These are phyloP conservation scores for Notholithocarpus densiflorus DNA, from an alignment of 306 rosid species.

Conservation along the genomic window DNA sequence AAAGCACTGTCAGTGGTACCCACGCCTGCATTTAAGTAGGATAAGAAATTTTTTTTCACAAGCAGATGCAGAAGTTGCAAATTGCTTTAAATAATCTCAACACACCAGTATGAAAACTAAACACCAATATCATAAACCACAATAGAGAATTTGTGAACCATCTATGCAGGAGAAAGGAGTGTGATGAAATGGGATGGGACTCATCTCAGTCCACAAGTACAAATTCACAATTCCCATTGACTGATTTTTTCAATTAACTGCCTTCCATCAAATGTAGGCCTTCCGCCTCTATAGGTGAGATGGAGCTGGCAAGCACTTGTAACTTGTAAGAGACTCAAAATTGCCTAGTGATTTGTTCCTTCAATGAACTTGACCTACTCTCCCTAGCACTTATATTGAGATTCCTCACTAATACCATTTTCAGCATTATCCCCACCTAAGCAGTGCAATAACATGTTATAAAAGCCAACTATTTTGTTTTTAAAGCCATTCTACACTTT, in stretches of 20 bases:
- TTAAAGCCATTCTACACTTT: not conserved
- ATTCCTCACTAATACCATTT: not conserved
- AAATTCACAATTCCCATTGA: not conserved
- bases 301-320: not conserved
- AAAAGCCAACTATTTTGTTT: not conserved
- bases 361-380: not conserved
- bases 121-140: not conserved
- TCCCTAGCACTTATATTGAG: not conserved
- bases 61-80: not conserved
- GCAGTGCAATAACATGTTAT: not conserved
- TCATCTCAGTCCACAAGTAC: not conserved
- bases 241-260: not conserved
- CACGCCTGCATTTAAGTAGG: constrained; percentile 53
- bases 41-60: constrained; percentile 9
- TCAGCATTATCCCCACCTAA: not conserved
- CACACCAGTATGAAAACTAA: not conserved
- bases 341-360: not conserved
- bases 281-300: not conserved
- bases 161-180: not conserved
- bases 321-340: not conserved
- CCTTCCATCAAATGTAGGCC: not conserved
- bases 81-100: not conserved
- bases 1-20: constrained; percentile 81
- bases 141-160: not conserved
- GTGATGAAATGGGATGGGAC: not conserved